Percentiles rank a stretch among this genome's conserved stretches.
These are phyloP conservation scores for Geotrichum restrictum DNA, from an alignment of 1,139 yeast species.

Conservation along the genomic window DNA sequence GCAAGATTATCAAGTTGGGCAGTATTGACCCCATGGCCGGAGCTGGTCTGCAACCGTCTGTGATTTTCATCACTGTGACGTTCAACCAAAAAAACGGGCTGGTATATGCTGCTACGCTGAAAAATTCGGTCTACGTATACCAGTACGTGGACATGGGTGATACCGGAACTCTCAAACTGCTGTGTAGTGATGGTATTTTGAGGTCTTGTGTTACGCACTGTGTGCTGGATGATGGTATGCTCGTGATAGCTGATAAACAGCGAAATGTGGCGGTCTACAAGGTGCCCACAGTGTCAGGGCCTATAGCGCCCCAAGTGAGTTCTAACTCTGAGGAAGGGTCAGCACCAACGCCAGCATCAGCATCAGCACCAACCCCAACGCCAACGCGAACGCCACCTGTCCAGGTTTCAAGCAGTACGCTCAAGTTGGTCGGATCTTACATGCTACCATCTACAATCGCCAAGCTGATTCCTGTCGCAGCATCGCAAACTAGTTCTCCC, in stretches of 20 bases:
- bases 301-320: too few relatives aligned
- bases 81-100: slow-evolving; percentile 4
- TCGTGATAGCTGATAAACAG: slow-evolving; percentile 16
- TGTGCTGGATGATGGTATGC: slow-evolving; percentile 4
- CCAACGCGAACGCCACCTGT: too few relatives aligned
- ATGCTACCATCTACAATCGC: slow-evolving; percentile 10
- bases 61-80: neutral
- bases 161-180: neutral
- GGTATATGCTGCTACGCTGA: slow-evolving; percentile 8
- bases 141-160: neutral
- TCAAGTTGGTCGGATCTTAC: slow-evolving; percentile 3
- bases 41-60: neutral
- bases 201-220: slow-evolving; percentile 18
- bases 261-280: slow-evolving; percentile 7
- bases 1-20: slow-evolving; percentile 12
- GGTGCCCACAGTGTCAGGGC: slow-evolving; percentile 1
- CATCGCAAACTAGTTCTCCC: neutral
- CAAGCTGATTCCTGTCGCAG: slow-evolving; percentile 8
- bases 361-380: too few relatives aligned
- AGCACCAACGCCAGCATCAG: too few relatives aligned
- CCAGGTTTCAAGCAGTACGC: slow-evolving; percentile 2
- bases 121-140: slow-evolving; percentile 12
- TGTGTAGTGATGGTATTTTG: slow-evolving; percentile 28
- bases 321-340: too few relatives aligned
- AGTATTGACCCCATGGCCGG: neutral